Percentiles rank a stretch among this genome's conserved stretches.
phyloP scores from a whole-genome alignment of 176 grass and related monocot species.

The Aegilops sharonensis region DNA sequence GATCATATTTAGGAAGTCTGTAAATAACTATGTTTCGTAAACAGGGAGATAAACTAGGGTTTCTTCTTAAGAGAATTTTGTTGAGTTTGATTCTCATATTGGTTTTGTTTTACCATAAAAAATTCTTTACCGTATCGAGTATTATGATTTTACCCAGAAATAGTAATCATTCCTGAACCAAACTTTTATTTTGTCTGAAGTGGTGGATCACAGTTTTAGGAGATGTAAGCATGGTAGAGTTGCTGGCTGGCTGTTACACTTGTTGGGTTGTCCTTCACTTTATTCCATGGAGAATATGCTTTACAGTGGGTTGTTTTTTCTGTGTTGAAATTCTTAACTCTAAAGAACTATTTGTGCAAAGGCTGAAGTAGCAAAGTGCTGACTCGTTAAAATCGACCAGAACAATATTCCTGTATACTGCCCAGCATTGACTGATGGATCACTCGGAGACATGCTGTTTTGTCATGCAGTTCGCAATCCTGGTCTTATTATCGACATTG shows the following conservation, averaged over 20 bases:
- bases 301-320: background rate
- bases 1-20: background rate
- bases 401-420: constrained; percentile 86
- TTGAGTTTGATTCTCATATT: background rate
- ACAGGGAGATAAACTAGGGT: background rate
- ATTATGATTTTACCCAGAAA: background rate
- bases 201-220: background rate
- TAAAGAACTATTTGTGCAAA: background rate
- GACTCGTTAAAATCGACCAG: constrained; percentile 44
- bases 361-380: background rate
- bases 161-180: background rate
- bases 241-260: background rate
- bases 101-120: background rate
- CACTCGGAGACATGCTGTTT: constrained; percentile 92
- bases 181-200: background rate
- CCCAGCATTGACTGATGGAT: constrained; percentile 91
- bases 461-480: constrained; percentile 83
- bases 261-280: background rate
- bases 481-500: constrained; percentile 93
- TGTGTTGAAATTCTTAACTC: background rate
- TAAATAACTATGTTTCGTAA: background rate
- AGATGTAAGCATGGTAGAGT: background rate
- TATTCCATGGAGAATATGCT: background rate
- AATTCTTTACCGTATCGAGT: background rate
- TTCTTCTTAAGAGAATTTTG: background rate